Conservation (phyloP, 2,329 filamentous ascomycete species). For the Fonsecaea multimorphosa region DNA sequence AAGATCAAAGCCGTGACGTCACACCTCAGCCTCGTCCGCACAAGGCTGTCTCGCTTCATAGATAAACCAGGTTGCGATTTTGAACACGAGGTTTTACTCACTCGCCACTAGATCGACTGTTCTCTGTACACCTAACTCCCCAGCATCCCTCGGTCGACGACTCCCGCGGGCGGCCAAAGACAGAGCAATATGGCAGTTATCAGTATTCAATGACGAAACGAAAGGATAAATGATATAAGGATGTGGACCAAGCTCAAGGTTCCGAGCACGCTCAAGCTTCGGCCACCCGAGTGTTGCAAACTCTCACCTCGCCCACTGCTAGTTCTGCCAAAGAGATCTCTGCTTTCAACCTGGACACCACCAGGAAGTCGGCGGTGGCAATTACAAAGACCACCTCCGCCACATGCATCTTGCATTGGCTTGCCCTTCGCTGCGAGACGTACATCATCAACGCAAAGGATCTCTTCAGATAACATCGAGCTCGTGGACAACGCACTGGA, state of each 20-base stretch:
- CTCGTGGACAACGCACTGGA: background rate
- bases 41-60: conserved; percentile 8
- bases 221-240: conserved; percentile 1
- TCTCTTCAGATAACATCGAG: background rate
- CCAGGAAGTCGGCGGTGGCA: background rate
- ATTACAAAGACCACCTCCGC: background rate
- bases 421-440: background rate
- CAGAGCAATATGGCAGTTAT: background rate
- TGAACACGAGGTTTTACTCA: background rate
- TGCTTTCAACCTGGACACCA: background rate
- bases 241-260: conserved; percentile 1
- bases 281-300: background rate
- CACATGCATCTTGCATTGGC: background rate
- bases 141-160: background rate
- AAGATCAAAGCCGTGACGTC: background rate
- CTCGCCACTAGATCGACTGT: background rate
- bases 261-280: background rate
- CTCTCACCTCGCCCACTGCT: background rate
- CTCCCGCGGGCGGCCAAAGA: background rate
- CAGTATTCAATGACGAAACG: background rate
- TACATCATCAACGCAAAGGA: background rate
- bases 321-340: background rate
- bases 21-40: background rate
- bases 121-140: background rate
- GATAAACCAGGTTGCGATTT: background rate